Evolutionary conservation across 306 rosid species (phyloP).

Genomic region (Heteromeles arbutifolia): DNA sequence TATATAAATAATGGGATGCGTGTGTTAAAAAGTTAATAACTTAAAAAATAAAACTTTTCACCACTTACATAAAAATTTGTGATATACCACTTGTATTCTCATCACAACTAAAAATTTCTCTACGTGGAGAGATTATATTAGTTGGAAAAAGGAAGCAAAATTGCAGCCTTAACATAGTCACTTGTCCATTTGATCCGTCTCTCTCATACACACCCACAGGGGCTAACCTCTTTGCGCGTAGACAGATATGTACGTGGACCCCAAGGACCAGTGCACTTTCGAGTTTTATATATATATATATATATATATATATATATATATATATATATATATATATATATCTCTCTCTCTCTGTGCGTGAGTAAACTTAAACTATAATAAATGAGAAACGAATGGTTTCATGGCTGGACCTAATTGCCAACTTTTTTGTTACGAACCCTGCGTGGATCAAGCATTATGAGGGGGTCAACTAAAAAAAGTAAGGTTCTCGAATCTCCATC

Average conservation of each 20-base stretch:
- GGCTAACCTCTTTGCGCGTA: background rate
- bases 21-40: too few relatives aligned
- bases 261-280: background rate
- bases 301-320: background rate
- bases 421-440: background rate
- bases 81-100: too few relatives aligned
- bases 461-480: background rate
- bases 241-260: background rate
- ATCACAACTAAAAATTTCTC: too few relatives aligned
- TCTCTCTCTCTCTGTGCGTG: background rate
- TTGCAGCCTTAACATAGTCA: slow-evolving; percentile 40
- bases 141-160: slow-evolving; percentile 39
- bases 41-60: too few relatives aligned
- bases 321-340: background rate
- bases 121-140: background rate
- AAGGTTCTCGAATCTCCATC: background rate
- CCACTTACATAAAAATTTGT: too few relatives aligned
- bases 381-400: background rate
- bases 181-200: background rate
- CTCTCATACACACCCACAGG: background rate
- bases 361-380: background rate
- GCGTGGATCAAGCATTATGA: background rate
- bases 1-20: too few relatives aligned
- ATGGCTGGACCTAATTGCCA: background rate
- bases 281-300: too few relatives aligned